A percentile compares a stretch with the other conserved stretches of the same genome.
These are phyloP conservation scores for Geranium incanum DNA, from an alignment of 441 rosid species.

Conservation along the genomic window DNA sequence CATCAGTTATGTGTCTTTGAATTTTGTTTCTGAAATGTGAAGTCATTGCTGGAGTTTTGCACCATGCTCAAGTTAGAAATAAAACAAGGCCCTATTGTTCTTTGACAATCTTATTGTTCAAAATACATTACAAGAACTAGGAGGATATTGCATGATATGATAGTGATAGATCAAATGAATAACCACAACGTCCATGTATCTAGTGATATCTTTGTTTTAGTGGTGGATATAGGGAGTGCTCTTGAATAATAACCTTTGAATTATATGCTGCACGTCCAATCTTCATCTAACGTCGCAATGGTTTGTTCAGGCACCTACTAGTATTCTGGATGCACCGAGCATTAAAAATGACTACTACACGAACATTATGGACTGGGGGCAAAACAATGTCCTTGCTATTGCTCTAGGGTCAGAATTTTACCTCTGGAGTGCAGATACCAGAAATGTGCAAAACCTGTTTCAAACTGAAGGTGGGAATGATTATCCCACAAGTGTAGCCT, in stretches of 20 bases:
- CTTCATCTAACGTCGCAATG: constrained; percentile 11
- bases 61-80: neutral
- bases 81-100: neutral
- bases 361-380: constrained; percentile 48
- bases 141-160: neutral
- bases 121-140: neutral
- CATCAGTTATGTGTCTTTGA: neutral
- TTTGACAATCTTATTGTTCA: neutral
- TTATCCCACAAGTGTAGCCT: constrained; percentile 37
- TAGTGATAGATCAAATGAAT: neutral
- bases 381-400: constrained; percentile 38
- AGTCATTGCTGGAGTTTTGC: neutral
- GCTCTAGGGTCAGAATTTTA: constrained; percentile 32
- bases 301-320: constrained; percentile 30
- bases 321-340: constrained; percentile 44
- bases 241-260: neutral
- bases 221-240: neutral
- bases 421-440: constrained; percentile 35
- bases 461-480: constrained; percentile 22
- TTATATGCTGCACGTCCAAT: neutral
- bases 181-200: neutral
- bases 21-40: neutral
- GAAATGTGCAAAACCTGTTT: constrained; percentile 18
- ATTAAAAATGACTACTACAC: constrained; percentile 34
- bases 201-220: neutral